Conservation (phyloP, 148 eudicot species). For the Chenopodium berlandieri region DNA sequence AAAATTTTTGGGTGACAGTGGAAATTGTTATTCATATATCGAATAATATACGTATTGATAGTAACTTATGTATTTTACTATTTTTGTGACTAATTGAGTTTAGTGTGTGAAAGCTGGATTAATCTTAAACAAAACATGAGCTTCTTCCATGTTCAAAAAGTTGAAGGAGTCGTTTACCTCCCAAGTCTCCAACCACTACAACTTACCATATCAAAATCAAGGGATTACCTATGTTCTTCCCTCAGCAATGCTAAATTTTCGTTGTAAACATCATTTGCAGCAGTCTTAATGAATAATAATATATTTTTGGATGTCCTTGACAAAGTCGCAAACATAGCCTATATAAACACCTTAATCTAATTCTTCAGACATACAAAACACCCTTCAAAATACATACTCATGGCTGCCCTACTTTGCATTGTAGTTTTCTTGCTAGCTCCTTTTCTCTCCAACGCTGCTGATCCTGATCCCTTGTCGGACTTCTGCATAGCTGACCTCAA, state of each 20-base stretch:
- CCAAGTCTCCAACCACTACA: background rate
- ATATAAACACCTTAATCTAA: background rate
- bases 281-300: background rate
- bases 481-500: slow-evolving; percentile 41
- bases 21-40: too few species aligned
- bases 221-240: background rate
- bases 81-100: background rate
- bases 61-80: background rate
- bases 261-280: background rate
- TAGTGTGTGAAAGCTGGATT: background rate
- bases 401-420: slow-evolving; percentile 15
- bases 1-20: background rate
- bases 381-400: background rate
- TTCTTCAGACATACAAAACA: background rate
- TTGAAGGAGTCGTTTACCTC: background rate
- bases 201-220: background rate
- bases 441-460: slow-evolving; percentile 23
- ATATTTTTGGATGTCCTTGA: background rate
- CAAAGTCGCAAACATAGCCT: background rate
- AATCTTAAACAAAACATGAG: background rate
- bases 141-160: background rate
- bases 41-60: background rate
- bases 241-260: background rate
- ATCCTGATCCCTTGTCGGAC: slow-evolving; percentile 41
- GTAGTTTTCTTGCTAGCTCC: slow-evolving; percentile 18